Evolutionary conservation across 2,329 filamentous ascomycete genomes (phyloP).

Genomic region (Neophaeococcomyces mojaviensis): DNA sequence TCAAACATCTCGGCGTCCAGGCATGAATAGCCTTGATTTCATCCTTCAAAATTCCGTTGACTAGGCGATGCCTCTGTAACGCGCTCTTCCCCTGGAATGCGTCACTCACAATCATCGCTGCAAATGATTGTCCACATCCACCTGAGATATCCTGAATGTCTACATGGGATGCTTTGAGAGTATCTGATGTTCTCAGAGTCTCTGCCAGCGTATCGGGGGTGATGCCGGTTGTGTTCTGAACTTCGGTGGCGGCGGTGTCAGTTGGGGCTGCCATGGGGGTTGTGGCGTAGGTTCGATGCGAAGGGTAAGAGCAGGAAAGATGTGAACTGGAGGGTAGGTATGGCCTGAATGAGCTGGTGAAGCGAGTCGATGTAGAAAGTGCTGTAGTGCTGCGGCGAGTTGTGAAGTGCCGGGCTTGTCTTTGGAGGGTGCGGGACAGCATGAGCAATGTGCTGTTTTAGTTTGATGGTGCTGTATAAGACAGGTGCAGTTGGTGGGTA

Average conservation of each 20-base stretch:
- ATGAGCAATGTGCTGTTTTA: no score
- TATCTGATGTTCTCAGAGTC: slow-evolving; percentile 53
- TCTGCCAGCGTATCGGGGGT: slow-evolving; percentile 64
- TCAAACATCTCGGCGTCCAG: slow-evolving; percentile 91
- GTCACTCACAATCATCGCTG: slow-evolving; percentile 62
- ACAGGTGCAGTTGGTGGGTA: no score
- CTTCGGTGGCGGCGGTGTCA: slow-evolving; percentile 17
- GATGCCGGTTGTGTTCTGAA: slow-evolving; percentile 52
- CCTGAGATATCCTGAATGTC: slow-evolving; percentile 88
- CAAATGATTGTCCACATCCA: slow-evolving; percentile 64
- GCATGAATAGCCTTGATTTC: slow-evolving; percentile 90
- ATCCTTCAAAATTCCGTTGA: slow-evolving; percentile 73
- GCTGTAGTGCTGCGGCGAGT: slow-evolving; percentile 2
- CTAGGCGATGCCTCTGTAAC: slow-evolving; percentile 76
- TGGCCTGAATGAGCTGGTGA: neutral
- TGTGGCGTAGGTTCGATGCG: slow-evolving; percentile 19
- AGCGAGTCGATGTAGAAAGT: neutral
- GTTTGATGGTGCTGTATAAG: no score
- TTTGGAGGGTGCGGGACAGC: neutral
- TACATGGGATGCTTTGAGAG: slow-evolving; percentile 68
- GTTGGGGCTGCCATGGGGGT: slow-evolving; percentile 28
- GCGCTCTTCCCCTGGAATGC: slow-evolving; percentile 65
- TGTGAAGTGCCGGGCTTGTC: slow-evolving; percentile 2
- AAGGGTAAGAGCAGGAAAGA: neutral
- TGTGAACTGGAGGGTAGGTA: neutral